Percentiles rank a stretch among this genome's conserved stretches.
These are phyloP conservation scores for Aspergillus ruber DNA, from an alignment of 2,329 filamentous ascomycete genomes.

Conservation along the genomic window DNA sequence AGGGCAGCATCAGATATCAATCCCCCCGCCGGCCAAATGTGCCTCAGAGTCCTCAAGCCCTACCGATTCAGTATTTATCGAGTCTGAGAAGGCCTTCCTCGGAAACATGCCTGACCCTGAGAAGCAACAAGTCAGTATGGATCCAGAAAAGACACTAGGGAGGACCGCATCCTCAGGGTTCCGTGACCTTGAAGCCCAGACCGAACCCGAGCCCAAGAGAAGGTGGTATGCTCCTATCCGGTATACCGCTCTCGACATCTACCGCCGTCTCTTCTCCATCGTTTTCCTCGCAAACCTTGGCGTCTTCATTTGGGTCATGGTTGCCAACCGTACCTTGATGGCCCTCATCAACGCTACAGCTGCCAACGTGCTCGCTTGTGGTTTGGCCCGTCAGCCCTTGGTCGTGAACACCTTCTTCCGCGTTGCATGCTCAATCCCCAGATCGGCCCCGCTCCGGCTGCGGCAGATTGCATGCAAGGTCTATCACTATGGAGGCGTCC, in stretches of 20 bases:
- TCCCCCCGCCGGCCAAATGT: slow-evolving; percentile 13
- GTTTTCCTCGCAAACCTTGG: slow-evolving; percentile 35
- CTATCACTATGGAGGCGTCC: slow-evolving; percentile 51
- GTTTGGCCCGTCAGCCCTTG: slow-evolving; percentile 47
- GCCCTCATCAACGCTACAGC: slow-evolving; percentile 38
- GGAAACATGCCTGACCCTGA: slow-evolving; percentile 5
- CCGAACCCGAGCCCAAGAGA: slow-evolving; percentile 9
- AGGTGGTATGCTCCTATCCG: slow-evolving; percentile 26
- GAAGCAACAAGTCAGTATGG: background rate
- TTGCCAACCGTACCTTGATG: slow-evolving; percentile 28
- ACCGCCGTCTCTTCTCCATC: slow-evolving; percentile 38
- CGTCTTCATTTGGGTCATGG: slow-evolving; percentile 32
- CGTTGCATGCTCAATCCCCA: slow-evolving; percentile 40
- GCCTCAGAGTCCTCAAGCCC: slow-evolving; percentile 6
- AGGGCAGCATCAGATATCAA: slow-evolving; percentile 9
- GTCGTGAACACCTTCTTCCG: slow-evolving; percentile 48
- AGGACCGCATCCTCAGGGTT: background rate
- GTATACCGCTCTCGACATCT: slow-evolving; percentile 34
- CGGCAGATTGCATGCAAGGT: slow-evolving; percentile 44
- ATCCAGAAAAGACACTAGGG: background rate
- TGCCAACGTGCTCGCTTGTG: slow-evolving; percentile 42
- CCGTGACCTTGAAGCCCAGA: slow-evolving; percentile 26
- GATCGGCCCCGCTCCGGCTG: slow-evolving; percentile 39
- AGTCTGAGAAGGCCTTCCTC: slow-evolving; percentile 10
- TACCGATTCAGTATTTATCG: slow-evolving; percentile 15